Conservation (phyloP, 2,329 filamentous ascomycete genomes). For the Trichoderma simmonsii region DNA sequence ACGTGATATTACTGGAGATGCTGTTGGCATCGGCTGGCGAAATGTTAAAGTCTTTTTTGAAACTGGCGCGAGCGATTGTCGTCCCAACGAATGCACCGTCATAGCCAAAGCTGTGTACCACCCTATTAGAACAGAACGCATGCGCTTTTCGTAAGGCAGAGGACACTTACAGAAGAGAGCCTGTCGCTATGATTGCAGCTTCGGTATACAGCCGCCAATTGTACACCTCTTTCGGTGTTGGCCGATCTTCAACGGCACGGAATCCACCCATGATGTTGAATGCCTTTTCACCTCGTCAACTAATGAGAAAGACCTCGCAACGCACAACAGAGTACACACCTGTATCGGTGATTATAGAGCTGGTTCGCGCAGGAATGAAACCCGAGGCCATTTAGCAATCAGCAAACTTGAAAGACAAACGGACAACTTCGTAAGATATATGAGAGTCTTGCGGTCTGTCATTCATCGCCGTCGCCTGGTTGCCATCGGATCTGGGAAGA, state of each 20-base stretch:
- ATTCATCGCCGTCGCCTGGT: neutral
- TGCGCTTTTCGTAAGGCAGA: fast-evolving
- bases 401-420: neutral
- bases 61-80: slow-evolving; percentile 48
- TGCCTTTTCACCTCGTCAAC: neutral
- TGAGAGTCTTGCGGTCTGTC: neutral
- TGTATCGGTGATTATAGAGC: neutral
- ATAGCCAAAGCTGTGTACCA: slow-evolving; percentile 45
- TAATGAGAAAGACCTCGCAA: neutral
- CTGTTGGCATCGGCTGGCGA: slow-evolving; percentile 28
- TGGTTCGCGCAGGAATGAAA: neutral
- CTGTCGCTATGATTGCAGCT: slow-evolving; percentile 47
- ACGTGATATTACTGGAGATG: slow-evolving; percentile 45
- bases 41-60: slow-evolving; percentile 42
- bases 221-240: slow-evolving; percentile 54
- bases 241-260: slow-evolving; percentile 51
- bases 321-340: neutral
- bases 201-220: slow-evolving; percentile 50
- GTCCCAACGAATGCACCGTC: slow-evolving; percentile 54
- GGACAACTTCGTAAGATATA: slow-evolving; percentile 5
- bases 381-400: neutral
- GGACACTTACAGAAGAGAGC: slow-evolving; percentile 37
- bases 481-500: slow-evolving; percentile 6
- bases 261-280: slow-evolving; percentile 35
- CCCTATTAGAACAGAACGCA: slow-evolving; percentile 3